Base-by-base conservation (phyloP, 1,284 basidiomycete genomes). In the Heterobasidion annosum region DNA sequence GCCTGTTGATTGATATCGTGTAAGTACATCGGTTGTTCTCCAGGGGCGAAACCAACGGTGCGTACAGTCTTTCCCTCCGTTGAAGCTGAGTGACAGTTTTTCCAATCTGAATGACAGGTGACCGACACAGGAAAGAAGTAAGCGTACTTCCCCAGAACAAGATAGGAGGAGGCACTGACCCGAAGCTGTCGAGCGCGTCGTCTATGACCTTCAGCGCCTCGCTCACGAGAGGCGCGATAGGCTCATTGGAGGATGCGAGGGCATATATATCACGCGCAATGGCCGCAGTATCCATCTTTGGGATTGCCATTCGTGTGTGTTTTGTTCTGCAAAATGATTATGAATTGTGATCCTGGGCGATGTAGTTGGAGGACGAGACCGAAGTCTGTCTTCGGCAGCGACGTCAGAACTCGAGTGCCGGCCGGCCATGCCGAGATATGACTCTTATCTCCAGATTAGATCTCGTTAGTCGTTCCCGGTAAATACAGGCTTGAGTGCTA, bases 1-100 rank as follows among this genome's bases (percentile, higher is more conserved):
- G 67, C 94, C 93, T 95, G 65, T 43, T 37, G 51, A 51, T 16
- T 7, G n/a, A n/a, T 40, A 12, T 40, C n/a, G 4, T 40, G 10
- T 40, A 3, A n/a, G 37, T 40, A 5, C 25, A 40, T 40, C 62
- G 3, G 59, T 43, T 13, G 51, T 53, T 40, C 12, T 34, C 15
- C 34, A 46, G 16, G 5, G 34, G 9, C 49, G 37, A n/a, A 47
- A 43, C 44, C 19, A 15, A 50, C 34, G 56, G n/a, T 0, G 75
- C 90, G 63, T 62, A 94, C 94, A 98, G 66, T 99, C 96, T 68
- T 99, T 99, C 47, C 96, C 96, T 12, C 96, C 96, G 62, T 99
- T 99, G 74, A 98, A 99, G 68, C 93, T 97, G 52, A 99, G 76
- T 5, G 90, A 88, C 13, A 93, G 71, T 52, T 76, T 75, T 44